Conservation (phyloP, 108 stramenopile species). For the Cyclostephanos tholiformis region DNA sequence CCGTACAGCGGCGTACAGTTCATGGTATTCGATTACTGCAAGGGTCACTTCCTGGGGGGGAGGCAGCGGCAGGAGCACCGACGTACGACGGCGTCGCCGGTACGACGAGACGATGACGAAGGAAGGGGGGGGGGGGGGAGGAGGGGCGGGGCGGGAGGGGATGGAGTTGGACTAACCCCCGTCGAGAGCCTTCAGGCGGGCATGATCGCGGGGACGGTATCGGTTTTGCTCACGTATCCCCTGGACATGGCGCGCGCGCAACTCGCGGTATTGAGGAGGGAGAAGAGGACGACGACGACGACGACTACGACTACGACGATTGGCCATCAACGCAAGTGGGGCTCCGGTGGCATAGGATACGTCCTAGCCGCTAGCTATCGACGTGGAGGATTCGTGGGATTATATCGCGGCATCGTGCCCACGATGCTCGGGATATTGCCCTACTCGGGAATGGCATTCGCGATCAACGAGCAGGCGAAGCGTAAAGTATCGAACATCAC, state of each 20-base stretch:
- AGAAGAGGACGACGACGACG: conserved; percentile 35
- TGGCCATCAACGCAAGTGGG: background rate
- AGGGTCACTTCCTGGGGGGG: conserved; percentile 58
- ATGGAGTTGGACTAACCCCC: too few species aligned
- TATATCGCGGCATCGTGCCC: conserved; percentile 90
- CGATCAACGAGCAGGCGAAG: conserved; percentile 93
- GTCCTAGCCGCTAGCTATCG: background rate
- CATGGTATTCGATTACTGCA: conserved; percentile 93
- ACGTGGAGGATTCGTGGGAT: conserved; percentile 53
- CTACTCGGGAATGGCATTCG: conserved; percentile 94
- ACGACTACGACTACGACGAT: background rate
- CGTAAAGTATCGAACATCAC: conserved; percentile 66
- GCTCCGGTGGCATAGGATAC: conserved; percentile 7
- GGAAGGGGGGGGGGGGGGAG: background rate
- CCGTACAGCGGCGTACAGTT: conserved; percentile 98
- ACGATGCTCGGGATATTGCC: conserved; percentile 95
- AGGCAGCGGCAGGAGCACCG: conserved; percentile 13
- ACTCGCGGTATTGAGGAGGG: conserved; percentile 83
- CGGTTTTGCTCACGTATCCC: conserved; percentile 91
- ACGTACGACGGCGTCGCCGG: conserved; percentile 1
- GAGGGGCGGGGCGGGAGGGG: conserved; percentile 56
- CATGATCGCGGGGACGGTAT: conserved; percentile 88
- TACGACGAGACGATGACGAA: background rate
- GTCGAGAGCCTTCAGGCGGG: conserved; percentile 84
- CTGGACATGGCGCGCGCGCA: conserved; percentile 95